Evolutionary conservation across 345 rosid species (phyloP), one percentile per base, ranked within the genome.

Genomic region (Syzygium aqueum): DNA sequence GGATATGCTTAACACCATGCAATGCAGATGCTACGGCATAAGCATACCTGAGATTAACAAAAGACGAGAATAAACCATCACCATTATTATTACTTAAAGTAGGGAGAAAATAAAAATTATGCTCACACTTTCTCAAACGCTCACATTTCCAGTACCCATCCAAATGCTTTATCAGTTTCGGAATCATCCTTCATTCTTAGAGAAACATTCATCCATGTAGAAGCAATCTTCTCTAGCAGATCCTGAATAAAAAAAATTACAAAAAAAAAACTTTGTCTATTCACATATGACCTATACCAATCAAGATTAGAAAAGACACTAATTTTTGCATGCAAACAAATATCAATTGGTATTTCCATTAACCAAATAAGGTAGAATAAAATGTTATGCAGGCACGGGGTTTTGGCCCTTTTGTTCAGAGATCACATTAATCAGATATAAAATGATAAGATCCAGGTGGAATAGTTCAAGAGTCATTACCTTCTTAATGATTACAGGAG

Each of bases 141-240:
- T 95, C 91, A 98, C 99, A 96, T 98, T 94, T 98, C 99, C 59
- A 96, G 91, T 67, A 98, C 99, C 99, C 99, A 98, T 89, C 99
- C 99, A 90, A 98, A 96, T 85, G 95, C 92, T 90, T 98, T 96
- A 86, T 98, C 99, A 43, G 99, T 96, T 89, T 96, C 99, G 3
- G 97, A 96, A 84, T 98, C 99, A 83, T 93, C 91, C 90, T 98
- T 98, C 99, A 98, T 98, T 89, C 93, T 93, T 87, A 96, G 78
- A 6, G 99, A 98, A 88, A 98, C 89, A 92, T 98, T 98, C 96
- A 96, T 95, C 99, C 99, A 98, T 83, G 99, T 96, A 50, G 99
- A 96, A 87, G 99, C 95, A 88, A 98, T 95, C 90, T 96, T 96
- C 91, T 95, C 93, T 90, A 96, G 92, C 88, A 94, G 73, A 85